Evolutionary conservation across 2,329 filamentous ascomycete species (phyloP).

Genomic region (Dactylonectria estremocensis): DNA sequence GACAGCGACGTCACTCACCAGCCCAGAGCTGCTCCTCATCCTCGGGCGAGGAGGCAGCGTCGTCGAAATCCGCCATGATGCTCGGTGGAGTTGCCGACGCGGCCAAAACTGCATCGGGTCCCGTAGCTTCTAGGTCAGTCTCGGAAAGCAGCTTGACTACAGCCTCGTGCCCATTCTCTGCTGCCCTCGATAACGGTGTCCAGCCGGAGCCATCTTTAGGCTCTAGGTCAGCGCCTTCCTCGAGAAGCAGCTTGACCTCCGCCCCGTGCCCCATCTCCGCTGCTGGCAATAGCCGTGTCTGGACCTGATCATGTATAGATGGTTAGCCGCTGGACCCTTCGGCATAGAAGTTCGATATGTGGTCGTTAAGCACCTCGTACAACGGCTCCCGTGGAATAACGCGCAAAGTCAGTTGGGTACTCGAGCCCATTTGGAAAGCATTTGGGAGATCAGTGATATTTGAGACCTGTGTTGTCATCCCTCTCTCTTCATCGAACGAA

Average conservation of each 20-base stretch:
- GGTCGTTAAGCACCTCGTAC: background rate
- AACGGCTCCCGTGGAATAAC: background rate
- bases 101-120: slow-evolving; percentile 55
- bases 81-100: slow-evolving; percentile 47
- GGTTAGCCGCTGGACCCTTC: background rate
- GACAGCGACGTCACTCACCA: slow-evolving; percentile 66
- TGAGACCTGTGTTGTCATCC: slow-evolving; percentile 11
- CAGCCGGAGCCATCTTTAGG: background rate
- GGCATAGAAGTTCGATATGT: background rate
- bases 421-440: background rate
- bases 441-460: too few species aligned
- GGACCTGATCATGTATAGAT: background rate
- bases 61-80: slow-evolving; percentile 75
- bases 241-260: slow-evolving; percentile 14
- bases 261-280: background rate
- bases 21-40: slow-evolving; percentile 91
- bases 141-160: too few species aligned
- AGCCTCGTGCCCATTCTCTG: background rate
- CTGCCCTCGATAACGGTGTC: slow-evolving; percentile 4
- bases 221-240: slow-evolving; percentile 19
- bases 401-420: background rate
- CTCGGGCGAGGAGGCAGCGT: slow-evolving; percentile 75
- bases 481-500: slow-evolving; percentile 3
- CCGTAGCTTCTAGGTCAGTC: too few species aligned
- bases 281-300: slow-evolving; percentile 4